phyloP scores from a whole-genome alignment of 2,329 filamentous ascomycete genomes.

The Mycosphaerella sp. region DNA sequence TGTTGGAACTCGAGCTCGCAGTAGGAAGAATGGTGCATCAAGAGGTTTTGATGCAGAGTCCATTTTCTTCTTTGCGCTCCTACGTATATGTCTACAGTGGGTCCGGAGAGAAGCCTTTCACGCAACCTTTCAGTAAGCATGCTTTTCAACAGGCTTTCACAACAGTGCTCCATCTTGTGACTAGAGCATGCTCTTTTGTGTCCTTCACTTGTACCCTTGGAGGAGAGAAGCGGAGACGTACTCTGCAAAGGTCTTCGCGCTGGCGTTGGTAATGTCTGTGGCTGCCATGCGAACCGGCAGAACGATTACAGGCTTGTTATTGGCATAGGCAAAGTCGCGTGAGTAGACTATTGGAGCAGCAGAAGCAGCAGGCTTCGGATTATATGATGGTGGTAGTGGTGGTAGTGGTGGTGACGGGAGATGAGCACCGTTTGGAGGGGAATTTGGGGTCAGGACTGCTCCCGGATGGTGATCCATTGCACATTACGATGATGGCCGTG shows the following conservation, averaged over 20 bases:
- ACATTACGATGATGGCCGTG: constrained; percentile 7
- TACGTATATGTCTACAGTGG: constrained; percentile 48
- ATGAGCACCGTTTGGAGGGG: neutral
- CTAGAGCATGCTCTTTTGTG: constrained; percentile 1
- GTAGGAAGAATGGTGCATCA: constrained; percentile 49
- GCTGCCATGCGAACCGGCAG: constrained; percentile 39
- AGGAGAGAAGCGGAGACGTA: constrained; percentile 36
- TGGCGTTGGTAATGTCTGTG: constrained; percentile 43
- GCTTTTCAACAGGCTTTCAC: constrained; percentile 14
- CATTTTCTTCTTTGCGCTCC: constrained; percentile 45
- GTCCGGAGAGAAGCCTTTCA: constrained; percentile 49
- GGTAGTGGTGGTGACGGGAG: neutral
- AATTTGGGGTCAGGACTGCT: constrained; percentile 13
- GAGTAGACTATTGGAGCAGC: constrained; percentile 27
- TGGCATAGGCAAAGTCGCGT: constrained; percentile 43
- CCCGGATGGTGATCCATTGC: constrained; percentile 8
- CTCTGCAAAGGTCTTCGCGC: constrained; percentile 49
- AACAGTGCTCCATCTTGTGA: constrained; percentile 8
- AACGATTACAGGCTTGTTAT: constrained; percentile 34
- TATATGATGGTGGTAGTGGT: constrained; percentile 1
- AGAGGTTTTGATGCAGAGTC: constrained; percentile 48
- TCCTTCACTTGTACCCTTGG: neutral
- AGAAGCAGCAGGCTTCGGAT: neutral
- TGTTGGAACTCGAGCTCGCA: constrained; percentile 35
- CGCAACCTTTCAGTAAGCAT: constrained; percentile 39